Base-by-base conservation (phyloP, 768 basidiomycete species). In the Cantharellus anzutake region DNA sequence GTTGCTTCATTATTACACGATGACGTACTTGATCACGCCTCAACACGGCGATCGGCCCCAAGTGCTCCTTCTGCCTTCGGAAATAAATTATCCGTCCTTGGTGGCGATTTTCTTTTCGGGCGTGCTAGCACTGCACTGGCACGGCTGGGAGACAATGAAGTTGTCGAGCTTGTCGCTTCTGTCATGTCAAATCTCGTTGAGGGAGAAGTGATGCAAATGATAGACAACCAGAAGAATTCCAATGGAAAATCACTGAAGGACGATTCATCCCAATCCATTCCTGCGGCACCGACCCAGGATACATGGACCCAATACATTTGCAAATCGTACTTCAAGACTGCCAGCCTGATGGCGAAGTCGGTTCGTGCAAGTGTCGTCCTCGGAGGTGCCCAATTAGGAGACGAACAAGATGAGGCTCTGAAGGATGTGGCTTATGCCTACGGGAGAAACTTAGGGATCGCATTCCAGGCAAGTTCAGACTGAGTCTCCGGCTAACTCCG, bases 131-230 rank as follows among this genome's bases (percentile, higher is more conserved):
- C 89, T 2, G 88, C 90, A 0, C 75, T 98, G 4, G 82, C 90
- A 0, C 78, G 92, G 5, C 76, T 99, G 4, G 93, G 92, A 3
- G 82, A 83, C 61, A 75, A 72, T 65, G 89, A 98, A 68, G 93
- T 94, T 58, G 89, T 97, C 57, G 96, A 99, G 70, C 77, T 98
- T 60, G 80, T 97, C 52, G 81, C 90, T 2, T 84, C 82, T 66
- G 89, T 97, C 61, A 86, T 99, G 59, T 82, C 89, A 2, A 98
- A 97, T 68, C 75, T 94, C 42, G 93, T 93, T n/a, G 94, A 98
- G 69, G 96, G 94, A 41, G 90, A 97, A 73, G 84, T 98, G 50
- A 71, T 96, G 72, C 84, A 87, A 71, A 80, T 82, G 77, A 67
- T 61, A 61, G 60, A 38, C 42, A 50, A 42, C 41, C 58, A 55